These are phyloP conservation scores for Aspergillus quadricinctus DNA, from an alignment of 2,329 filamentous ascomycete species.

Conservation along the genomic window DNA sequence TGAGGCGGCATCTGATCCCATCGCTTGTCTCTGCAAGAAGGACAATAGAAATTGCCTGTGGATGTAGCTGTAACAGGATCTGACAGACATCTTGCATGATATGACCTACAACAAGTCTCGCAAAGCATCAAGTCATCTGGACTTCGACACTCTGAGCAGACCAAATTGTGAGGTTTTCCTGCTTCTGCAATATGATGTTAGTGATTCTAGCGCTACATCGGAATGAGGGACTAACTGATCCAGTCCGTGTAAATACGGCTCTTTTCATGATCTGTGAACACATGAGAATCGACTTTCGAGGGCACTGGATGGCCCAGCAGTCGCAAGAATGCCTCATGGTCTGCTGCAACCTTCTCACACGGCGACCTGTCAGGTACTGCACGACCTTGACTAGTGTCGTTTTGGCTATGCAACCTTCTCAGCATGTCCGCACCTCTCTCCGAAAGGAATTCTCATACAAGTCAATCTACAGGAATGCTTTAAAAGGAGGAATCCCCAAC, in stretches of 20 bases:
- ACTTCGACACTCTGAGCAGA: conserved; percentile 25
- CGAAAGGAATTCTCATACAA: too few species aligned
- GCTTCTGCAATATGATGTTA: conserved; percentile 12
- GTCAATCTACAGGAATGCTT: background rate
- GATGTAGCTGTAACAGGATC: background rate
- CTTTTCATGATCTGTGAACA: conserved; percentile 15
- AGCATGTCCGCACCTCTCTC: background rate
- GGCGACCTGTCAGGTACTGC: background rate
- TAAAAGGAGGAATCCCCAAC: background rate
- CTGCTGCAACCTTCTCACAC: background rate
- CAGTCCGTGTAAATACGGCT: conserved; percentile 26
- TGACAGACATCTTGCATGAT: conserved; percentile 23
- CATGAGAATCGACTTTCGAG: background rate
- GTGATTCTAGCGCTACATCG: background rate
- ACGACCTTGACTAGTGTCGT: background rate
- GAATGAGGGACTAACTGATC: conserved; percentile 18
- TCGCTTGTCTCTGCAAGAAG: conserved; percentile 19
- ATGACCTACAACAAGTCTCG: conserved; percentile 29
- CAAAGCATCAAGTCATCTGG: conserved; percentile 24
- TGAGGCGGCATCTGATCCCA: conserved; percentile 20
- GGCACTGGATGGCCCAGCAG: background rate
- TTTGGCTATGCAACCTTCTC: background rate
- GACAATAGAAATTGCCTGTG: conserved; percentile 19
- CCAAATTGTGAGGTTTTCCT: conserved; percentile 27
- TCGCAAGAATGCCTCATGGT: background rate